These are phyloP conservation scores for Neurospora africana DNA, from an alignment of 495 filamentous ascomycete species.

Conservation along the genomic window DNA sequence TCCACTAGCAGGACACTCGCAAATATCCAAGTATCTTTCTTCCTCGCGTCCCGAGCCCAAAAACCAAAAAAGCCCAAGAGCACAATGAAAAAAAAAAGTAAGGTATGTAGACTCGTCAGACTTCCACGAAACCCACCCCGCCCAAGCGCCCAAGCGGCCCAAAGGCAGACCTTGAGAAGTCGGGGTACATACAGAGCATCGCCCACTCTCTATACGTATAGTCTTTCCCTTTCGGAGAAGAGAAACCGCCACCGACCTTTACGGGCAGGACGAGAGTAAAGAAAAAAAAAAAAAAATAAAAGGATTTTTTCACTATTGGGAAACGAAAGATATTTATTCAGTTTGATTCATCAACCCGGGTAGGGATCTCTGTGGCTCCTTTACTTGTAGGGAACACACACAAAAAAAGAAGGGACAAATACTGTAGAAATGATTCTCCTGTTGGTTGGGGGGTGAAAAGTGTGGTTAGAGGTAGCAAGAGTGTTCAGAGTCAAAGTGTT, in stretches of 20 bases:
- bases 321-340: slow-evolving; percentile 50
- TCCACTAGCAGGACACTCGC: too few species aligned
- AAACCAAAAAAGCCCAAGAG: too few species aligned
- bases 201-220: slow-evolving; percentile 54
- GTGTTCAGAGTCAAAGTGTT: too few species aligned
- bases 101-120: too few species aligned
- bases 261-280: slow-evolving; percentile 42
- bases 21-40: too few species aligned
- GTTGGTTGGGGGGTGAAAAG: slow-evolving; percentile 17
- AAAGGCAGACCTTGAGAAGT: too few species aligned
- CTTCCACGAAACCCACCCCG: too few species aligned
- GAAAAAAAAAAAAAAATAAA: slow-evolving; percentile 37
- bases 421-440: slow-evolving; percentile 87
- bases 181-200: slow-evolving; percentile 56
- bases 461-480: too few species aligned
- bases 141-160: too few species aligned
- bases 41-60: too few species aligned
- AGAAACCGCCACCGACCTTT: slow-evolving; percentile 43
- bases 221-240: too few species aligned
- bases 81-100: too few species aligned
- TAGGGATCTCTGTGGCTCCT: slow-evolving; percentile 54
- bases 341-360: slow-evolving; percentile 53
- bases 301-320: slow-evolving; percentile 49
- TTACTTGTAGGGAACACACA: slow-evolving; percentile 71
- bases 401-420: slow-evolving; percentile 68